Evolutionary conservation across 2,329 filamentous ascomycete species (phyloP).

Genomic region (Fusarium hostae): DNA sequence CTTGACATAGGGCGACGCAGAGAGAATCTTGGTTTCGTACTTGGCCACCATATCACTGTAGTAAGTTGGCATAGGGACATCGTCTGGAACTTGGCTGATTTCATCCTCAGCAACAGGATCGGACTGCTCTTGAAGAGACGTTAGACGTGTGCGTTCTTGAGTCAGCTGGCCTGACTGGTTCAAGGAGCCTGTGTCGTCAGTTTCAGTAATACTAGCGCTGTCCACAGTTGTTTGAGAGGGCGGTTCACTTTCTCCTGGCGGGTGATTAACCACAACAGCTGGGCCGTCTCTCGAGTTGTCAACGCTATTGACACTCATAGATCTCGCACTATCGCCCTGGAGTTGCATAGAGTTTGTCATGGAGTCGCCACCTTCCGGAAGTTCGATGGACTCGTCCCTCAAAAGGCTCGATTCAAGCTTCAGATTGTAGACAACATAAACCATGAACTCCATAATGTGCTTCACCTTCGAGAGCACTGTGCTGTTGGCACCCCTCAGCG

Average conservation of each 20-base stretch:
- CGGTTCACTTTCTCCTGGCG: slow-evolving; percentile 52
- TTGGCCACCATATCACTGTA: slow-evolving; percentile 96
- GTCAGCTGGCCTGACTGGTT: slow-evolving; percentile 40
- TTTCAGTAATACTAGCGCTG: slow-evolving; percentile 41
- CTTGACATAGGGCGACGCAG: slow-evolving; percentile 94
- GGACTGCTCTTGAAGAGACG: slow-evolving; percentile 58
- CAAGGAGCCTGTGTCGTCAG: slow-evolving; percentile 45
- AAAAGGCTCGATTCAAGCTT: slow-evolving; percentile 95
- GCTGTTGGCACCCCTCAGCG: slow-evolving; percentile 82
- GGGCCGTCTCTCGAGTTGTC: slow-evolving; percentile 47
- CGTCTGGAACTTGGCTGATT: slow-evolving; percentile 74
- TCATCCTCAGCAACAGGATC: slow-evolving; percentile 59
- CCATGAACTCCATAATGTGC: slow-evolving; percentile 96
- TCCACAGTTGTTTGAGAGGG: slow-evolving; percentile 50
- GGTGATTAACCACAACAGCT: slow-evolving; percentile 49
- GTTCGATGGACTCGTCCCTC: slow-evolving; percentile 89
- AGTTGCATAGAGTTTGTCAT: slow-evolving; percentile 54
- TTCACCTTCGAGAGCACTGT: slow-evolving; percentile 82
- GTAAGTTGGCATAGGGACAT: slow-evolving; percentile 87
- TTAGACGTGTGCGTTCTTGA: slow-evolving; percentile 45
- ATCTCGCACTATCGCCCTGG: slow-evolving; percentile 54
- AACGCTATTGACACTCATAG: slow-evolving; percentile 47
- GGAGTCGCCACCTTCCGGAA: slow-evolving; percentile 69
- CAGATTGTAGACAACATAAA: slow-evolving; percentile 97
- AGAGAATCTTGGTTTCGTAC: slow-evolving; percentile 91